Evolutionary conservation across 176 grass and related monocot genomes (phyloP).

Genomic region (Zoysia japonica): DNA sequence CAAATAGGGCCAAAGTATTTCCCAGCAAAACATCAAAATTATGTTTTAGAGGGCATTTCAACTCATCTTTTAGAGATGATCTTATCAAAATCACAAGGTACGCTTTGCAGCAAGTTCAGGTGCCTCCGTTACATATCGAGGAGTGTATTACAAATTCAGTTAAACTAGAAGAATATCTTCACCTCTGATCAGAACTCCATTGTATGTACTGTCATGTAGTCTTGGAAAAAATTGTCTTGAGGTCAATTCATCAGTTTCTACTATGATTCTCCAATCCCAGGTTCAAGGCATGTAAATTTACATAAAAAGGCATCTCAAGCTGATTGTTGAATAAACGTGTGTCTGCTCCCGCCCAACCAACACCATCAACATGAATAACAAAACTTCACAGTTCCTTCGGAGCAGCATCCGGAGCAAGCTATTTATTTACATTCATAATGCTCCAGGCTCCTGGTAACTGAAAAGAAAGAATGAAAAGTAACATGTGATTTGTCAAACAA

Average conservation of each 20-base stretch:
- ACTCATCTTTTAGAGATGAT: too few relatives aligned
- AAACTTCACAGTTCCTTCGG: neutral
- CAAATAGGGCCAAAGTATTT: too few relatives aligned
- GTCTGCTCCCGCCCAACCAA: neutral
- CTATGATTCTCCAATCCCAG: neutral
- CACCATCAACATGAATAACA: neutral
- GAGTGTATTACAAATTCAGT: too few relatives aligned
- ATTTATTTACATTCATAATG: neutral
- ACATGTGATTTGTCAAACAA: neutral
- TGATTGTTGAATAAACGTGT: neutral
- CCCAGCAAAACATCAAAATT: too few relatives aligned
- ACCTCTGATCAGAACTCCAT: neutral
- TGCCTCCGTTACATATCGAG: too few relatives aligned
- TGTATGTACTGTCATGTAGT: neutral
- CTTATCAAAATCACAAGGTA: too few relatives aligned
- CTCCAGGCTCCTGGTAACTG: neutral
- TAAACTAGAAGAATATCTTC: too few relatives aligned
- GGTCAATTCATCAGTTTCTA: neutral
- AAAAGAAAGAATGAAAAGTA: neutral
- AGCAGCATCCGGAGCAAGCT: neutral
- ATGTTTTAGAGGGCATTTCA: too few relatives aligned
- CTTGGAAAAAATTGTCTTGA: neutral
- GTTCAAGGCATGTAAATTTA: neutral
- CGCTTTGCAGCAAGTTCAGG: too few relatives aligned
- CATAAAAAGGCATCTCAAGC: too few relatives aligned